Conservation (phyloP, 164 flowering plant genomes). For the Paratinospora sagittata region DNA sequence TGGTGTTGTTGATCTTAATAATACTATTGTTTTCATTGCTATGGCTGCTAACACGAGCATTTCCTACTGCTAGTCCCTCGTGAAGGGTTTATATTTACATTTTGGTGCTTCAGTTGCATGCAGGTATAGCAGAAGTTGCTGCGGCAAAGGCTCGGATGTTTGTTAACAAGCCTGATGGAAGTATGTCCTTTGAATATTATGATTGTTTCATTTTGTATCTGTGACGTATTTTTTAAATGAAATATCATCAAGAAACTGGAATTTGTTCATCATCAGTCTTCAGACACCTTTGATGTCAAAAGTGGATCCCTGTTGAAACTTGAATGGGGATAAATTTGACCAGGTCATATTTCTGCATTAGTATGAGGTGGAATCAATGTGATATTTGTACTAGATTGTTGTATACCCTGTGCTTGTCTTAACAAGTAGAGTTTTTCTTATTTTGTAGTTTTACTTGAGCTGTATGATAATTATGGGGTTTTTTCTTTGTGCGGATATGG, state of each 20-base stretch:
- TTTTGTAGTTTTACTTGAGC: neutral
- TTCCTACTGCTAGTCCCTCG: neutral
- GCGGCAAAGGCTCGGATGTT: constrained; percentile 99
- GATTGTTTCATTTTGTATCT: neutral
- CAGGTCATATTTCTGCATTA: neutral
- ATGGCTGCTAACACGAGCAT: neutral
- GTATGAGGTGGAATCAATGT: neutral
- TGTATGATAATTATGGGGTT: neutral
- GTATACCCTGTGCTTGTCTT: neutral
- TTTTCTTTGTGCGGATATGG: neutral
- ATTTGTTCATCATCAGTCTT: no score
- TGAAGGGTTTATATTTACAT: constrained; percentile 11
- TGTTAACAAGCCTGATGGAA: constrained; percentile 95
- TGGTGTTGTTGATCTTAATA: neutral
- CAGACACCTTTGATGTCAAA: neutral
- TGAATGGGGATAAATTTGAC: neutral
- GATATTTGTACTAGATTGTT: neutral
- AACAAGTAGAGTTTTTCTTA: neutral
- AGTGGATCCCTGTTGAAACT: no score
- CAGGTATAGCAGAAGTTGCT: constrained; percentile 93
- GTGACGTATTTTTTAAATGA: neutral
- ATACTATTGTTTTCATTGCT: neutral
- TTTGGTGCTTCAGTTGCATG: constrained; percentile 62
- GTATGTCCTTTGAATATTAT: constrained; percentile 34
- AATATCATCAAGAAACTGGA: no score